phyloP scores from a whole-genome alignment of 148 eudicot genomes.

The Nepenthes mirabilis region DNA sequence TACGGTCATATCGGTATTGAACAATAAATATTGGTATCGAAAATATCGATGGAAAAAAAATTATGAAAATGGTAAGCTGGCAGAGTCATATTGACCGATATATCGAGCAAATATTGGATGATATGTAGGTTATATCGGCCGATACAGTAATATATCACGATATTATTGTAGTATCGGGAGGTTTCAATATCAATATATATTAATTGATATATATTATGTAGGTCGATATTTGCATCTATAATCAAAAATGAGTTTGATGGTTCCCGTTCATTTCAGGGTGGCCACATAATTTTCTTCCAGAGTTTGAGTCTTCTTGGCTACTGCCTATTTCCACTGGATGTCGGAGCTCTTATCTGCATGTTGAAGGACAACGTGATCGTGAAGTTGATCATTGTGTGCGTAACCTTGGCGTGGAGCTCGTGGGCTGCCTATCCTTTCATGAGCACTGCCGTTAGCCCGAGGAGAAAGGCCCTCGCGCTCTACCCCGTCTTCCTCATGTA shows the following conservation, averaged over 20 bases:
- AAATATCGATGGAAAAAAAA: too few species aligned
- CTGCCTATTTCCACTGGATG: slow-evolving; percentile 83
- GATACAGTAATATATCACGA: too few species aligned
- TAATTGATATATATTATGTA: too few species aligned
- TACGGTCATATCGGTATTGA: too few species aligned
- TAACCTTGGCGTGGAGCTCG: slow-evolving; percentile 92
- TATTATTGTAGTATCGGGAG: too few species aligned
- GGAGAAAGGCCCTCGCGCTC: slow-evolving; percentile 94
- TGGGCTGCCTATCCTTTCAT: slow-evolving; percentile 99
- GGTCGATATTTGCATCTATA: background rate
- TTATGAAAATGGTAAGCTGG: too few species aligned
- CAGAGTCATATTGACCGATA: too few species aligned
- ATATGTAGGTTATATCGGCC: too few species aligned
- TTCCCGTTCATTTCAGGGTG: slow-evolving; percentile 44
- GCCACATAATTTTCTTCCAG: slow-evolving; percentile 98
- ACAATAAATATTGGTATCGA: too few species aligned
- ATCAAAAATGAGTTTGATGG: background rate
- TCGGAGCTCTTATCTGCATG: slow-evolving; percentile 94
- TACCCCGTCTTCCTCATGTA: slow-evolving; percentile 97
- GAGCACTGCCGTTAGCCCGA: slow-evolving; percentile 89
- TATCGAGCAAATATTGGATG: too few species aligned
- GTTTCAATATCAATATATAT: too few species aligned
- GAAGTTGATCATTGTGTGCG: slow-evolving; percentile 65
- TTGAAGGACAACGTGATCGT: slow-evolving; percentile 62
- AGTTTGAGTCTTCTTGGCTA: slow-evolving; percentile 90